Evolutionary conservation across 1,284 basidiomycete genomes (phyloP).

Genomic region (Prillingera fragicola): DNA sequence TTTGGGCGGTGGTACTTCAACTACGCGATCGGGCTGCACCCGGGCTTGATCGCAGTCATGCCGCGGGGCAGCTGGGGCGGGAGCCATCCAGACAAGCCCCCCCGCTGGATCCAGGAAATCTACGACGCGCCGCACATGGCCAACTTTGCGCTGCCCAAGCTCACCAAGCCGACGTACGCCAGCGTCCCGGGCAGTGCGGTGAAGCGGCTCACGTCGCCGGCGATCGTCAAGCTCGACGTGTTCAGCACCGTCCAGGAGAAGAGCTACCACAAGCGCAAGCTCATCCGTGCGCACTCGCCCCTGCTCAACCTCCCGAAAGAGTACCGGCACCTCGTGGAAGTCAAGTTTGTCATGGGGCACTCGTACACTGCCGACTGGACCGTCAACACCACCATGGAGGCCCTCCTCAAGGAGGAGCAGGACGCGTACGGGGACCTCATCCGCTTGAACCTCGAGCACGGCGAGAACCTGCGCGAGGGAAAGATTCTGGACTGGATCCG

Average conservation of each 20-base stretch:
- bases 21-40: conserved; percentile 19
- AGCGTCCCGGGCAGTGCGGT: not conserved
- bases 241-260: conserved; percentile 21
- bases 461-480: conserved; percentile 17
- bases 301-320: conserved; percentile 8
- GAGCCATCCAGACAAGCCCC: no score
- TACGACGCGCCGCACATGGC: conserved; percentile 17
- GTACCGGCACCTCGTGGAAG: conserved; percentile 10
- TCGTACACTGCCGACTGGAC: conserved; percentile 10
- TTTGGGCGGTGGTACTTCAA: no score
- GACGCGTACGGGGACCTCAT: conserved; percentile 18
- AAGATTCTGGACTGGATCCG: conserved; percentile 15
- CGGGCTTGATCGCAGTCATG: no score
- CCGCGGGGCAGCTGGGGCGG: no score
- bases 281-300: conserved; percentile 19
- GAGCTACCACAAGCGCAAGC: conserved; percentile 10
- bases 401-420: conserved; percentile 16
- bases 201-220: conserved; percentile 3
- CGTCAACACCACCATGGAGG: conserved; percentile 17
- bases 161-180: conserved; percentile 9
- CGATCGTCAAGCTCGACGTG: conserved; percentile 29
- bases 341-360: conserved; percentile 23
- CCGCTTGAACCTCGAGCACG: conserved; percentile 12
- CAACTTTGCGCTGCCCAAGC: conserved; percentile 6
- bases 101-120: no score